A percentile compares a stretch with the other conserved stretches of the same genome.
phyloP scores from a whole-genome alignment of 352 stramenopile species.

The Halophytophthora batemanensis region DNA sequence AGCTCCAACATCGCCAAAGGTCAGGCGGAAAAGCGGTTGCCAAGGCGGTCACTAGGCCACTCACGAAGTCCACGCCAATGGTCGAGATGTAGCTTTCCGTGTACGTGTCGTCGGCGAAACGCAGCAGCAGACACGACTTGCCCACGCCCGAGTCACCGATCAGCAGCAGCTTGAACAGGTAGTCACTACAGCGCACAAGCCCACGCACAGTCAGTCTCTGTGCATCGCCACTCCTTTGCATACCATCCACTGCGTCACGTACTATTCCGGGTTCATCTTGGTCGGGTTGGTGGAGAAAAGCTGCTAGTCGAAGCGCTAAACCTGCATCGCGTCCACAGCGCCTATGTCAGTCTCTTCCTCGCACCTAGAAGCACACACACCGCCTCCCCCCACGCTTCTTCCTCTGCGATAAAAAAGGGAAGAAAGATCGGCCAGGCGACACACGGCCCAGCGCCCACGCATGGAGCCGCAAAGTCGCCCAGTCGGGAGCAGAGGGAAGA shows the following conservation, averaged over 20 bases:
- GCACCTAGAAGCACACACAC: too few relatives aligned
- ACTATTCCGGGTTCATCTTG: constrained; percentile 94
- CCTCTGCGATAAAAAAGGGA: constrained; percentile 7
- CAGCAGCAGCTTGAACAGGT: constrained; percentile 97
- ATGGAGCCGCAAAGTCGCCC: too few relatives aligned
- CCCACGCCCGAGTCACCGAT: constrained; percentile 98
- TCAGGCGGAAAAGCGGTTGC: not conserved
- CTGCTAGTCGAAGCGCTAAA: constrained; percentile 20
- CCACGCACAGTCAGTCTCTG: not conserved
- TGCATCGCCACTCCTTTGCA: constrained; percentile 9
- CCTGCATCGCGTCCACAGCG: constrained; percentile 13
- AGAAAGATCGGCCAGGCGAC: not conserved
- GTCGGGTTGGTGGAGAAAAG: constrained; percentile 15
- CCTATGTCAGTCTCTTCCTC: constrained; percentile 3
- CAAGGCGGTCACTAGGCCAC: constrained; percentile 26
- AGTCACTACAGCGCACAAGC: constrained; percentile 86
- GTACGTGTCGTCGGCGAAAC: constrained; percentile 99
- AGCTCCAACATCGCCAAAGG: constrained; percentile 1
- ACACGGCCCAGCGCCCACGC: too few relatives aligned
- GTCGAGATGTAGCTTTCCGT: constrained; percentile 99
- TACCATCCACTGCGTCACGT: constrained; percentile 30
- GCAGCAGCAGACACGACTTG: constrained; percentile 98
- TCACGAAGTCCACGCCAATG: constrained; percentile 99
- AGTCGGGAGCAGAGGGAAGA: too few relatives aligned
- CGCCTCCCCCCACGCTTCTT: not conserved